These are phyloP conservation scores for Metschnikowia dekortorum DNA, from an alignment of 805 yeast species.

Conservation along the genomic window DNA sequence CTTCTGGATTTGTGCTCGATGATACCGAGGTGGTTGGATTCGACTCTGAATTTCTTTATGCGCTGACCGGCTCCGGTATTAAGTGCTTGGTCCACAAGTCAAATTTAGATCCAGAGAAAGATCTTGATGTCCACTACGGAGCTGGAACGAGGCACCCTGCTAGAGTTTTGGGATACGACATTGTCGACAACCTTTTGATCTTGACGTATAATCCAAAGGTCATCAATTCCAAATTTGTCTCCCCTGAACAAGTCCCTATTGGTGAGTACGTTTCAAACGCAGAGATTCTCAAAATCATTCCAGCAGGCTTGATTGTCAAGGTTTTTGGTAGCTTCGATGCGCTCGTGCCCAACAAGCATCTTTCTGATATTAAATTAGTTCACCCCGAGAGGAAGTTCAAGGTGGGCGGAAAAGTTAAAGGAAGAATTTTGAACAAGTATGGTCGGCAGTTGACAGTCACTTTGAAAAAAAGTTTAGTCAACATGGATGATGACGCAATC, in stretches of 20 bases:
- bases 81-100: slow-evolving; percentile 79
- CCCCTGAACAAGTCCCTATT: slow-evolving; percentile 65
- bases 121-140: slow-evolving; percentile 46
- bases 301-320: slow-evolving; percentile 67
- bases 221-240: slow-evolving; percentile 61
- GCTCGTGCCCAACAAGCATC: slow-evolving; percentile 65
- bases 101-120: slow-evolving; percentile 49
- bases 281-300: slow-evolving; percentile 52
- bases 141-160: slow-evolving; percentile 69
- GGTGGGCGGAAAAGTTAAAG: slow-evolving; percentile 75
- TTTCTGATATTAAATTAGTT: slow-evolving; percentile 77
- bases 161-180: slow-evolving; percentile 68
- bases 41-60: slow-evolving; percentile 53
- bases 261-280: slow-evolving; percentile 60
- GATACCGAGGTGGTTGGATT: slow-evolving; percentile 60
- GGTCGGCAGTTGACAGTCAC: slow-evolving; percentile 57
- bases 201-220: slow-evolving; percentile 66
- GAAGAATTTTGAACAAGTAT: slow-evolving; percentile 57
- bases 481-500: slow-evolving; percentile 53
- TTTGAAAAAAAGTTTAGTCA: slow-evolving; percentile 78
- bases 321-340: slow-evolving; percentile 68
- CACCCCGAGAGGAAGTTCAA: slow-evolving; percentile 93
- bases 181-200: slow-evolving; percentile 60
- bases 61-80: slow-evolving; percentile 49
- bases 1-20: slow-evolving; percentile 65